Evolutionary conservation across 2,329 filamentous ascomycete species (phyloP).

Genomic region (Colletotrichum tamarilloi): DNA sequence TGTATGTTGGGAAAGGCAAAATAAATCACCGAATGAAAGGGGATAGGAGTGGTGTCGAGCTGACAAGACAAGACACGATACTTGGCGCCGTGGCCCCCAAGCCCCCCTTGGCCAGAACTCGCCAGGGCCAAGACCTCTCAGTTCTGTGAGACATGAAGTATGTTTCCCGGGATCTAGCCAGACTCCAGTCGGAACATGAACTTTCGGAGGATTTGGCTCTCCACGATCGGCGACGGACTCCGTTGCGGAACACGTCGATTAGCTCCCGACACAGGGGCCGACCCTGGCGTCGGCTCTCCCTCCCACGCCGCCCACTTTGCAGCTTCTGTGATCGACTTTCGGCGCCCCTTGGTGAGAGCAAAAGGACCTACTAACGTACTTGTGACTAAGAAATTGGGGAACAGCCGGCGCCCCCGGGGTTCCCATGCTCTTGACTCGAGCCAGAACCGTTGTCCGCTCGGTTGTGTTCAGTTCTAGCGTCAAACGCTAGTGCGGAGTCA

Average conservation of each 20-base stretch:
- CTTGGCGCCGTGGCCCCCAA: background rate
- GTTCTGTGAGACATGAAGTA: slow-evolving; percentile 3
- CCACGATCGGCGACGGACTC: slow-evolving; percentile 32
- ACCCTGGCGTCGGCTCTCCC: slow-evolving; percentile 14
- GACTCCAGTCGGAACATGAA: slow-evolving; percentile 4
- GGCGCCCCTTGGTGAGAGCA: background rate
- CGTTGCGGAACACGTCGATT: slow-evolving; percentile 25
- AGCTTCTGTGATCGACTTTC: background rate
- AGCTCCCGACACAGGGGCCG: slow-evolving; percentile 29
- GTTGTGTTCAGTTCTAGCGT: slow-evolving; percentile 27
- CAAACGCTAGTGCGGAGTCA: slow-evolving; percentile 33
- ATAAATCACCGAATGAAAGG: background rate
- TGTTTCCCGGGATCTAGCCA: slow-evolving; percentile 12
- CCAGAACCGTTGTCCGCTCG: slow-evolving; percentile 22
- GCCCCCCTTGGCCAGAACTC: background rate
- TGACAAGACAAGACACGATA: background rate
- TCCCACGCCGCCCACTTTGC: background rate
- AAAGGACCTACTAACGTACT: background rate
- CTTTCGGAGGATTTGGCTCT: slow-evolving; percentile 20
- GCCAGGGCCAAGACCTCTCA: slow-evolving; percentile 12
- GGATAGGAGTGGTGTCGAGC: background rate
- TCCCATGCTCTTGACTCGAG: slow-evolving; percentile 14
- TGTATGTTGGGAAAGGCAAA: background rate
- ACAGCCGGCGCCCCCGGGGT: slow-evolving; percentile 7
- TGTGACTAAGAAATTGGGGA: background rate